Percentiles rank a stretch among this genome's conserved stretches.
phyloP scores from a whole-genome alignment of 108 stramenopile genomes.

The Craspedostauros australis region DNA sequence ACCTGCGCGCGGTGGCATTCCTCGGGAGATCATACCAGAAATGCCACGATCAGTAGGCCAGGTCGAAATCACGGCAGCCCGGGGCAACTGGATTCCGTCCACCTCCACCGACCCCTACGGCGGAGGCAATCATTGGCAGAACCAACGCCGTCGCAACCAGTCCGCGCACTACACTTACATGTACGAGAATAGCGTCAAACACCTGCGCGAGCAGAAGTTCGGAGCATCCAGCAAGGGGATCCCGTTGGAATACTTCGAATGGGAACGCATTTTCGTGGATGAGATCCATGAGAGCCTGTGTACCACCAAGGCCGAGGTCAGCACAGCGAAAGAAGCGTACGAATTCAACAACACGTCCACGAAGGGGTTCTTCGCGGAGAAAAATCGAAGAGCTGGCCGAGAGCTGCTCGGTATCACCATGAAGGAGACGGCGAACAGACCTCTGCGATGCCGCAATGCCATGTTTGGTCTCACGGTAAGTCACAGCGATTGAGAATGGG shows the following conservation, averaged over 20 bases:
- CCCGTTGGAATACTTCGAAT: constrained; percentile 71
- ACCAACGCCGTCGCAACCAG: constrained; percentile 47
- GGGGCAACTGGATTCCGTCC: constrained; percentile 62
- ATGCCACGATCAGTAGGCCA: constrained; percentile 34
- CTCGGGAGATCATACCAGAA: constrained; percentile 31
- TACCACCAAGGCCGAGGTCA: constrained; percentile 34
- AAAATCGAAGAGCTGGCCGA: constrained; percentile 51
- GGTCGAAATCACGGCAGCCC: constrained; percentile 33
- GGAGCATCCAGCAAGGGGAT: constrained; percentile 43
- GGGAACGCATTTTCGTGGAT: constrained; percentile 70
- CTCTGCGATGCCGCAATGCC: constrained; percentile 35
- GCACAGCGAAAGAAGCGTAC: constrained; percentile 9
- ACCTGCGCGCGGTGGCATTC: too few species aligned
- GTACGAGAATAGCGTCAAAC: constrained; percentile 46
- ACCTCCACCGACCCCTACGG: constrained; percentile 47
- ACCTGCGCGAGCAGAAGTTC: constrained; percentile 49
- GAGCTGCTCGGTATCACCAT: constrained; percentile 64
- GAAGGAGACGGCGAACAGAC: constrained; percentile 44
- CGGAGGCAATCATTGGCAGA: constrained; percentile 29
- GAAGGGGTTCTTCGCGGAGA: constrained; percentile 33
- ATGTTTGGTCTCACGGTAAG: constrained; percentile 71
- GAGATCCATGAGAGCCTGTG: constrained; percentile 69
- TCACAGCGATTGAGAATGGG: too few species aligned
- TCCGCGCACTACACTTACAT: constrained; percentile 52
- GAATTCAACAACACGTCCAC: constrained; percentile 7